Base-by-base conservation (phyloP, 1,139 yeast genomes). In the Debaryomyces singareniensis region DNA sequence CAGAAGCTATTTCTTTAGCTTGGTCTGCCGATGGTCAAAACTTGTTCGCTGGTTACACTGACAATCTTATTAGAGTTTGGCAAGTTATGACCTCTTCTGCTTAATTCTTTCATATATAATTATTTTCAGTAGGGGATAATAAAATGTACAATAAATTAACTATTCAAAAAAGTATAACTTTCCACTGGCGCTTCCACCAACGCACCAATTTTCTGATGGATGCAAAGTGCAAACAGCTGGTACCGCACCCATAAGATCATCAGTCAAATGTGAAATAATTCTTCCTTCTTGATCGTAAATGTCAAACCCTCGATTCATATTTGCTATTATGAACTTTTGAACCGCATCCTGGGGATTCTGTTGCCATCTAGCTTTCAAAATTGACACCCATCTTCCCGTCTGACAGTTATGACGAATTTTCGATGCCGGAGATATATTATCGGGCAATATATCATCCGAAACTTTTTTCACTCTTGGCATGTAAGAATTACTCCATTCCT, bases 21-120 rank as follows among this genome's bases (percentile, higher is more conserved):
- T 91, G 99, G 99, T 89, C 97, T 58, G 94, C 96, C 70, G 98
- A 91, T 60, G 98, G 98, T 69, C 97, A 89, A 79, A 87, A 85
- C 83, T 81, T 91, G 73, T 91, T 87, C 67, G 96, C 97, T 57
- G 99, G 99, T 79, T 91, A 91, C 96, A 89, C 97, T 61, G 99
- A 91, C 74, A 86, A 86, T 78, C 78, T 83, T 63, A 89, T 91
- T 79, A 91, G 98, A 78, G 98, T 89, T 72, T 91, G 97, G 97
- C 97, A 91, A 81, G 96, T 91, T 58, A 89, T 89, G 96, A 87
- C 95, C 74, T 78, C 94, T 60, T 68, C 72, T 45, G 70, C 74
- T 62, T 66, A 67, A 58, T 40, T 47, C n/a, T n/a, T n/a, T n/a
- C n/a, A n/a, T 30, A 24, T 16, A 14, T 14, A 27, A 21, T 32